Evolutionary conservation across 2,329 filamentous ascomycete species (phyloP).

Genomic region (Ascocoryne sarcoides): DNA sequence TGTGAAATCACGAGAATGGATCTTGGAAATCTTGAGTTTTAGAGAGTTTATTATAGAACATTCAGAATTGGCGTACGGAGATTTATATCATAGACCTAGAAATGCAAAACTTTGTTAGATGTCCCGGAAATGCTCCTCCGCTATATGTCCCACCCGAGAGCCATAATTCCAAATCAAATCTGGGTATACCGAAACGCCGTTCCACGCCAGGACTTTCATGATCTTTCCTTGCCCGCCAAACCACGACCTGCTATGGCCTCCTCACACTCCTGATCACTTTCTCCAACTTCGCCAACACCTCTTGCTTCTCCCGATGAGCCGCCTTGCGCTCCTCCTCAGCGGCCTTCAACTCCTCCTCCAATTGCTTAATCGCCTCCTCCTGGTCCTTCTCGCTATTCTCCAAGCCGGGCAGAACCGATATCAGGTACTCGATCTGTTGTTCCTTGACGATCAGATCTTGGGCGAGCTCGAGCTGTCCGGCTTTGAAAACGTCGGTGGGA

Average conservation of each 20-base stretch:
- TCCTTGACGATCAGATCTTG: conserved; percentile 71
- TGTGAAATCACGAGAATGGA: background rate
- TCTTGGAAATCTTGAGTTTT: too few relatives aligned
- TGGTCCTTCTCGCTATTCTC: conserved; percentile 74
- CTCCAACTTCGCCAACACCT: conserved; percentile 51
- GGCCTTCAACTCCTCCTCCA: conserved; percentile 56
- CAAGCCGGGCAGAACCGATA: conserved; percentile 66
- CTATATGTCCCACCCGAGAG: too few relatives aligned
- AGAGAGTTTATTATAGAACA: too few relatives aligned
- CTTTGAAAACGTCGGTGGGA: conserved; percentile 54
- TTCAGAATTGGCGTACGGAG: too few relatives aligned
- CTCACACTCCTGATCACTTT: conserved; percentile 50
- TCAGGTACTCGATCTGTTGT: conserved; percentile 73
- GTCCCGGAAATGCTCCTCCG: too few relatives aligned
- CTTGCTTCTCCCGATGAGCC: conserved; percentile 55
- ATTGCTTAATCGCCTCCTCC: conserved; percentile 53
- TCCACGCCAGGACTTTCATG: too few relatives aligned
- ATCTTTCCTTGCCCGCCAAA: too few relatives aligned
- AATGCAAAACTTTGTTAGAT: too few relatives aligned
- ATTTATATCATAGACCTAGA: too few relatives aligned
- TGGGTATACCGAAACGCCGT: too few relatives aligned
- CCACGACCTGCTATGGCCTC: conserved; percentile 41
- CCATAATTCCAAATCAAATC: too few relatives aligned
- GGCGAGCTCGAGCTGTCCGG: conserved; percentile 63
- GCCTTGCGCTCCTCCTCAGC: conserved; percentile 55